These are phyloP conservation scores for Linnemannia hyalina DNA, from an alignment of 192 early-diverging fungal genomes.

Conservation along the genomic window DNA sequence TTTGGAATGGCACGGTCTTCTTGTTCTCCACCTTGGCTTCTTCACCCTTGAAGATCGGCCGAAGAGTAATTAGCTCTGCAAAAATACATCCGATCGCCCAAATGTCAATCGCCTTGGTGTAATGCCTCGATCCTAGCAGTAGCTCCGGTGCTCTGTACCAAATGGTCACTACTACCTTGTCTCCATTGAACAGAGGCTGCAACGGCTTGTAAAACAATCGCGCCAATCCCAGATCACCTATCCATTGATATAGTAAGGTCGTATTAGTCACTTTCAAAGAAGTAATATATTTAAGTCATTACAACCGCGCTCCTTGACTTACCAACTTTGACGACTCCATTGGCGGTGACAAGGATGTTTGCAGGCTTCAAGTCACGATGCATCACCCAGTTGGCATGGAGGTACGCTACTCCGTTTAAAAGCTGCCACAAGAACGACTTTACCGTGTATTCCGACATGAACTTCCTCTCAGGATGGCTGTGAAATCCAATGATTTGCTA, in stretches of 20 bases:
- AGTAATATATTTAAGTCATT: neutral
- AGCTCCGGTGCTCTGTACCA: conserved; percentile 98
- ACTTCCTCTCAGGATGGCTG: conserved; percentile 80
- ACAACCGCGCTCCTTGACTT: neutral
- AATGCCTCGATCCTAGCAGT: conserved; percentile 87
- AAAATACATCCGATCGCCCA: conserved; percentile 97
- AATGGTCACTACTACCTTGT: conserved; percentile 92
- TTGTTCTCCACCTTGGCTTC: conserved; percentile 86
- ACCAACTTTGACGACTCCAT: conserved; percentile 92
- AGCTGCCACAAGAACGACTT: conserved; percentile 94
- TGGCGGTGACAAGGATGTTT: conserved; percentile 90
- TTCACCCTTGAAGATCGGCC: conserved; percentile 94
- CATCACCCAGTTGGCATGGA: conserved; percentile 88
- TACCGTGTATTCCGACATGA: conserved; percentile 84
- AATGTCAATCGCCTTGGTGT: conserved; percentile 82
- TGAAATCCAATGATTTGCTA: conserved; percentile 95
- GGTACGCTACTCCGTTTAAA: conserved; percentile 87
- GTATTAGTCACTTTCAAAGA: neutral
- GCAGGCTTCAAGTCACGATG: conserved; percentile 96
- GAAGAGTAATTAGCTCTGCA: conserved; percentile 86
- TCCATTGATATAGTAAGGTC: neutral
- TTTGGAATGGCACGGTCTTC: conserved; percentile 87
- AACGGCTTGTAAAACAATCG: conserved; percentile 81
- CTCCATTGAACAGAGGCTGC: conserved; percentile 84
- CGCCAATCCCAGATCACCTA: conserved; percentile 94